Conservation (phyloP, 2,329 filamentous ascomycete genomes). For the Neonectria punicea region DNA sequence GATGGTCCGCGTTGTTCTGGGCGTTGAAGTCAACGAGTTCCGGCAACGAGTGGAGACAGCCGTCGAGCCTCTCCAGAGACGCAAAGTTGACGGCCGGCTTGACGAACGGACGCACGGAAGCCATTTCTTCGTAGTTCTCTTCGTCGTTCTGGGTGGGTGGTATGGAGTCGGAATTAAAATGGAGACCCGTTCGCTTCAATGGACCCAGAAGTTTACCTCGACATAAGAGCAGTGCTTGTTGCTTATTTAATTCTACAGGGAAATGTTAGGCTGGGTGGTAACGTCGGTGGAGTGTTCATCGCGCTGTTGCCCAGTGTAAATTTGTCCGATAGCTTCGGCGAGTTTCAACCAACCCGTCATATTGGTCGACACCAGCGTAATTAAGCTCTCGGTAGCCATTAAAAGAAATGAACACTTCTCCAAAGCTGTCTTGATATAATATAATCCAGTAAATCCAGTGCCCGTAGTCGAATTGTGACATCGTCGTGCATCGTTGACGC, state of each 20-base stretch:
- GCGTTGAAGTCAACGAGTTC: slow-evolving; percentile 45
- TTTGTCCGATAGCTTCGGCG: not conserved
- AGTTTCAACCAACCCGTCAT: not conserved
- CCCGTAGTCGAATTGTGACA: not conserved
- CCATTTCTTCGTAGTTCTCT: slow-evolving; percentile 11
- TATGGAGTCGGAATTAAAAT: not conserved
- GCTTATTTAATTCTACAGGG: slow-evolving; percentile 4
- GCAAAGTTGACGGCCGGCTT: slow-evolving; percentile 29
- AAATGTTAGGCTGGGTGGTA: not conserved
- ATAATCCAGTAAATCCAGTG: not conserved
- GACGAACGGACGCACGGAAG: slow-evolving; percentile 27
- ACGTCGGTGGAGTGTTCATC: not conserved
- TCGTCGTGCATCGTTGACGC: not conserved
- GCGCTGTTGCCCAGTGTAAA: not conserved
- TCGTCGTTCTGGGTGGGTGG: not conserved
- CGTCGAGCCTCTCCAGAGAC: slow-evolving; percentile 25
- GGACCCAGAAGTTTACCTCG: slow-evolving; percentile 4
- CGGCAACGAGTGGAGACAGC: slow-evolving; percentile 30
- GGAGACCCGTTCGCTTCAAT: not conserved
- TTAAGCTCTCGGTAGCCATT: too few relatives aligned
- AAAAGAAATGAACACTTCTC: not conserved
- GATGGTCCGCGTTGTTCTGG: slow-evolving; percentile 37
- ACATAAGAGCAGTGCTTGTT: not conserved
- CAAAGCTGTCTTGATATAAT: too few relatives aligned
- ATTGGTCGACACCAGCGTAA: not conserved